Evolutionary conservation across 495 filamentous ascomycete species (phyloP).

Genomic region (Daldinia childiae): DNA sequence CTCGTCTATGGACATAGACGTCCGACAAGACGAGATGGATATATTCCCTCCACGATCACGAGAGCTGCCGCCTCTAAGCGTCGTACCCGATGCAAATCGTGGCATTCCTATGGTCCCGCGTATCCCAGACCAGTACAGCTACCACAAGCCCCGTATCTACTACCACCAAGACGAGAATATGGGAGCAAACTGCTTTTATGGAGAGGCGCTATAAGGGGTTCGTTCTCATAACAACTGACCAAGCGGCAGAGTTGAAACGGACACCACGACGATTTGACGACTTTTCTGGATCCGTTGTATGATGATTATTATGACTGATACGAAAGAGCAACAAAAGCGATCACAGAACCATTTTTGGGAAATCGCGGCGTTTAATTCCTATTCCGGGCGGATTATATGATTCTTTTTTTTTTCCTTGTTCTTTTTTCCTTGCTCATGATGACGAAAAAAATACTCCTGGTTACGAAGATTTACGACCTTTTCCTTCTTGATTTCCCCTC

Average conservation of each 20-base stretch:
- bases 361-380: slow-evolving; percentile 32
- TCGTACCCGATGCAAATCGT: slow-evolving; percentile 50
- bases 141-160: slow-evolving; percentile 23
- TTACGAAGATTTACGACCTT: slow-evolving; percentile 29
- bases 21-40: slow-evolving; percentile 9
- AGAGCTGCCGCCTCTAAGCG: slow-evolving; percentile 38
- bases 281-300: slow-evolving; percentile 10
- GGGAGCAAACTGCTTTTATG: slow-evolving; percentile 16
- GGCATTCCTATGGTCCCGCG: slow-evolving; percentile 52
- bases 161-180: slow-evolving; percentile 11
- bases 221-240: neutral
- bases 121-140: slow-evolving; percentile 44
- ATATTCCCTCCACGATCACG: slow-evolving; percentile 6
- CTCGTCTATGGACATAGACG: slow-evolving; percentile 1
- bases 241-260: slow-evolving; percentile 3
- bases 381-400: slow-evolving; percentile 12
- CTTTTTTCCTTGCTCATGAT: slow-evolving; percentile 23
- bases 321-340: slow-evolving; percentile 17
- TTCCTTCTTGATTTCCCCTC: slow-evolving; percentile 5
- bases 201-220: slow-evolving; percentile 25
- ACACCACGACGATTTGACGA: slow-evolving; percentile 4
- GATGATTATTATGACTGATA: slow-evolving; percentile 32
- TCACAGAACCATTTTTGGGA: slow-evolving; percentile 9
- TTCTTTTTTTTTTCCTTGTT: slow-evolving; percentile 5
- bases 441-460: slow-evolving; percentile 16